Evolutionary conservation across 1,284 basidiomycete genomes (phyloP).

Genomic region (Serendipita sp.): DNA sequence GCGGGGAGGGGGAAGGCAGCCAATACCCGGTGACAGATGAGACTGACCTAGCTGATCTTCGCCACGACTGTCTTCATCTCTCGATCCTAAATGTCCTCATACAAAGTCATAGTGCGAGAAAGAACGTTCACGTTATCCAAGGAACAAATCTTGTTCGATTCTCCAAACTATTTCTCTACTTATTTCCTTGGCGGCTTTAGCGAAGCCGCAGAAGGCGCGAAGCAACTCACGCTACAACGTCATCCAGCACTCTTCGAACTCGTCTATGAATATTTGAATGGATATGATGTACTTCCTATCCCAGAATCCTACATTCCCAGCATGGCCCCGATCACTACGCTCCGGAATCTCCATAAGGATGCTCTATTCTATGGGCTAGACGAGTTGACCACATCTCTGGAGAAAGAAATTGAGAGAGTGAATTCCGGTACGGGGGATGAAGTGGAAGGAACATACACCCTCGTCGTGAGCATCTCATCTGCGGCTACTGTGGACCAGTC

Average conservation of each 20-base stretch:
- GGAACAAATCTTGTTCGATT: background rate
- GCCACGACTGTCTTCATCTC: too few relatives aligned
- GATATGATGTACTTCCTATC: background rate
- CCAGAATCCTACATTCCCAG: background rate
- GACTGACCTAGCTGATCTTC: too few relatives aligned
- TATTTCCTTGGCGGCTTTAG: background rate
- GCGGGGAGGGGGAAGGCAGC: too few relatives aligned
- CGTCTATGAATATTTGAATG: background rate
- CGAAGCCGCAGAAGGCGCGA: background rate
- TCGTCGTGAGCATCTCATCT: too few relatives aligned
- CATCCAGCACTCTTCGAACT: background rate
- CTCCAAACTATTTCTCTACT: background rate
- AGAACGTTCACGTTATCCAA: background rate
- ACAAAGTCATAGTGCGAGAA: background rate
- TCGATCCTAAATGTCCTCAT: background rate
- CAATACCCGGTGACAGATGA: too few relatives aligned
- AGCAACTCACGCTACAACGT: background rate
- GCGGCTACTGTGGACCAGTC: too few relatives aligned
- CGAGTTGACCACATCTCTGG: background rate
- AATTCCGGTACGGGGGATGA: too few relatives aligned
- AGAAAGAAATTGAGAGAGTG: background rate
- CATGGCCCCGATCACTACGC: background rate
- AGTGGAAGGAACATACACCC: too few relatives aligned
- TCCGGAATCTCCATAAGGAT: background rate
- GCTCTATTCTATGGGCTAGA: background rate